Evolutionary conservation across 2,329 filamentous ascomycete genomes (phyloP), one percentile per base, ranked within the genome.

Genomic region (Nemania serpens): DNA sequence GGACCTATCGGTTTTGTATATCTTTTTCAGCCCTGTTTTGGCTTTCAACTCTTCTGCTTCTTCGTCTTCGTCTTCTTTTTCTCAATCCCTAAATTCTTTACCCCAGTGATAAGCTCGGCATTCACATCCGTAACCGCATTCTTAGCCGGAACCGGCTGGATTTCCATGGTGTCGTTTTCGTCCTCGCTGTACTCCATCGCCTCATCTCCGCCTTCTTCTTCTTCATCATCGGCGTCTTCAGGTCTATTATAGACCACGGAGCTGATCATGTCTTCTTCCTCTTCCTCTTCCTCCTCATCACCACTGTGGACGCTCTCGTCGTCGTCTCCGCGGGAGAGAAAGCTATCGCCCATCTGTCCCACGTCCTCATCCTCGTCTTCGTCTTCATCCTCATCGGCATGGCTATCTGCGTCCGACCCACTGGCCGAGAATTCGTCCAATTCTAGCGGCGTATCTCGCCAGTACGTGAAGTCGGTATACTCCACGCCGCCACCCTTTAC

Each of bases 391-490:
- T 73, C 80, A 33, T 81, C 72, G 18, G 76, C 75, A 13, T 79
- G 76, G 3, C 78, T 71, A 7, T 75, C 76, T 0, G 75, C 72
- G 0, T 72, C 70, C 1, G 80, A 81, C 9, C 84, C 93, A 46
- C 90, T 96, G 54, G 90, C 90, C 0, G 91, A 93, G 69, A 98
- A 98, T 55, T 97, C 91, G 43, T 93, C 91, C 25, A 97, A 78
- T 52, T 96, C 92, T 15, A 94, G 82, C 2, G 93, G 91, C 49
- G 84, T 83, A 64, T 96, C 90, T 64, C 96, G 85, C 95, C 95
- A 99, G 78, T 96, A 99, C 59, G 88, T 94, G 77, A 99, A 99
- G 74, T 99, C 95, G 0, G 95, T 99, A 72, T 91, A 99, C 59
- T 96, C 90, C 74, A 98, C 95, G 12, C 93, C 94, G 18, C 93